These are phyloP conservation scores for Vicia faba DNA, from an alignment of 306 rosid genomes.

Conservation along the genomic window DNA sequence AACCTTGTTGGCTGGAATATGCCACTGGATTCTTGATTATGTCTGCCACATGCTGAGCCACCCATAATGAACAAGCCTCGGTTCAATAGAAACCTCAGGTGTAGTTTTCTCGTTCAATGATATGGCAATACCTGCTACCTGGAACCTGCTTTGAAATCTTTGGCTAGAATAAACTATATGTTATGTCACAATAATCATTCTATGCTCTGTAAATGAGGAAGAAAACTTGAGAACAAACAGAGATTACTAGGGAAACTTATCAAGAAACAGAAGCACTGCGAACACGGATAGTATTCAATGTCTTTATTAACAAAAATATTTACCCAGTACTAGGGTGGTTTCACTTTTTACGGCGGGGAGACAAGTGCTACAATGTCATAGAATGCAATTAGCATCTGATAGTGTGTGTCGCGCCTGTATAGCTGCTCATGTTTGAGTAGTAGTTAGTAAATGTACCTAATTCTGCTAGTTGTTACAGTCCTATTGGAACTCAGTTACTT, in stretches of 20 bases:
- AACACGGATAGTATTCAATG: conserved; percentile 17
- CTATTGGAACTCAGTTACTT: not conserved
- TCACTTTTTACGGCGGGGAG: not conserved
- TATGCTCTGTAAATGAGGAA: conserved; percentile 23
- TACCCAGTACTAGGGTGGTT: conserved; percentile 4
- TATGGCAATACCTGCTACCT: conserved; percentile 37
- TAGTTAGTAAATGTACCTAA: not conserved
- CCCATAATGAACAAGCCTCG: conserved; percentile 71
- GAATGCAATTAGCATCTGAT: not conserved
- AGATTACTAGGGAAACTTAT: conserved; percentile 10
- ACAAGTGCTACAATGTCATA: not conserved
- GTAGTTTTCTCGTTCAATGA: conserved; percentile 66
- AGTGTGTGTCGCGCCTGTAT: not conserved
- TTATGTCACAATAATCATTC: conserved; percentile 23
- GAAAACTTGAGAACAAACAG: conserved; percentile 1
- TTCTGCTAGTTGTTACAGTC: not conserved
- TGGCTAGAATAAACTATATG: conserved; percentile 37
- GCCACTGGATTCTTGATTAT: conserved; percentile 55
- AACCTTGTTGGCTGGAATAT: conserved; percentile 40
- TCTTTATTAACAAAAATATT: not conserved
- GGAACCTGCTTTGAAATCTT: conserved; percentile 80
- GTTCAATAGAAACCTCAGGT: conserved; percentile 68
- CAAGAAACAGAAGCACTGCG: conserved; percentile 9
- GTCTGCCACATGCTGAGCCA: conserved; percentile 69
- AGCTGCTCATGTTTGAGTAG: not conserved